Conservation (phyloP, 768 basidiomycete species). For the Rhizopogon vulgaris region DNA sequence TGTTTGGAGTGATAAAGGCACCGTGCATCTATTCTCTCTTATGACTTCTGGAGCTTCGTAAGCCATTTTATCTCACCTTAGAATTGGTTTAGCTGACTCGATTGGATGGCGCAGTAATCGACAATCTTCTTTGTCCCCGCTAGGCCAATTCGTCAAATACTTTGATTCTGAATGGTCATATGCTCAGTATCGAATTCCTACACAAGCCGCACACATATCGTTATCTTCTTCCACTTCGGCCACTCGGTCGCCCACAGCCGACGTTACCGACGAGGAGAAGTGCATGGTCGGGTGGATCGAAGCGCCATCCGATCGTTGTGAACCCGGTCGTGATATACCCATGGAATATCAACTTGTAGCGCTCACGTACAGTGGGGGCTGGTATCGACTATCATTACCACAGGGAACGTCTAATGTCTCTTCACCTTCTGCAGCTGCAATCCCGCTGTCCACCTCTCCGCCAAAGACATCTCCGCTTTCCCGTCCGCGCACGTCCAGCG, state of each 20-base stretch:
- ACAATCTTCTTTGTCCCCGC: constrained; percentile 74
- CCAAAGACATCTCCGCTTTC: constrained; percentile 32
- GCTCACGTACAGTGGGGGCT: constrained; percentile 84
- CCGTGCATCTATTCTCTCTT: constrained; percentile 84
- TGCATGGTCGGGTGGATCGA: constrained; percentile 86
- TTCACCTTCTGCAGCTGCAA: constrained; percentile 5
- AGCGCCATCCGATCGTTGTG: constrained; percentile 33
- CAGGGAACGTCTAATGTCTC: constrained; percentile 15
- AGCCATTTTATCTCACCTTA: constrained; percentile 26
- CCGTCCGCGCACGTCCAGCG: constrained; percentile 48
- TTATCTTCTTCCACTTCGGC: constrained; percentile 56
- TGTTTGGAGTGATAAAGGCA: constrained; percentile 95
- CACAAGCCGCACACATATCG: constrained; percentile 78
- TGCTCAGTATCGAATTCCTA: constrained; percentile 84
- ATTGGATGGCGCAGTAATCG: constrained; percentile 54
- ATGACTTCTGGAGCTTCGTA: constrained; percentile 59
- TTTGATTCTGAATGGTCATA: constrained; percentile 97
- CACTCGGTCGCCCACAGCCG: constrained; percentile 47
- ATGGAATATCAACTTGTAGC: constrained; percentile 75
- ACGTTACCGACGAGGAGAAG: constrained; percentile 74
- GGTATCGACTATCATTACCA: constrained; percentile 79
- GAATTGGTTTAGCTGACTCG: constrained; percentile 4
- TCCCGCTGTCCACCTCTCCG: constrained; percentile 33
- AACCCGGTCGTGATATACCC: constrained; percentile 14
- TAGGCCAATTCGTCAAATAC: constrained; percentile 80